These are phyloP conservation scores for Moricandia arvensis DNA, from an alignment of 345 rosid species.

Conservation along the genomic window DNA sequence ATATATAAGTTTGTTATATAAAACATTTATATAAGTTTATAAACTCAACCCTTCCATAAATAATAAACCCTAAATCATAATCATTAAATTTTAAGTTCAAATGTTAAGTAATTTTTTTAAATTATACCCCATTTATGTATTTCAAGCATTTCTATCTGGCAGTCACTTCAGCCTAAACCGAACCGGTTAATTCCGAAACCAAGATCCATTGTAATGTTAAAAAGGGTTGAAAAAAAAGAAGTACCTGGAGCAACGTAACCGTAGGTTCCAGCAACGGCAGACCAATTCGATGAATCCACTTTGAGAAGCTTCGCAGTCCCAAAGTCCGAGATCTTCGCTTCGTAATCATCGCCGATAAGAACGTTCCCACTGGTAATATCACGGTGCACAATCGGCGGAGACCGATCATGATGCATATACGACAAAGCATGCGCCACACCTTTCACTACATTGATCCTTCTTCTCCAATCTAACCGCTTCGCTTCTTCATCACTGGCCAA, in stretches of 20 bases:
- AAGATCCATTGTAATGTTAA: neutral
- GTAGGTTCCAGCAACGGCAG: slow-evolving; percentile 46
- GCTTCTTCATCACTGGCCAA: slow-evolving; percentile 29
- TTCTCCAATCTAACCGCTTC: slow-evolving; percentile 36
- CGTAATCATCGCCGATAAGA: slow-evolving; percentile 36
- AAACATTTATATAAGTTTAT: too few relatives aligned
- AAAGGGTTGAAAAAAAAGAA: neutral
- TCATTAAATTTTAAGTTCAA: too few relatives aligned
- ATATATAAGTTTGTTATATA: too few relatives aligned
- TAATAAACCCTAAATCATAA: too few relatives aligned
- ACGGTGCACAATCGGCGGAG: slow-evolving; percentile 43
- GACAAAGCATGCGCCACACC: slow-evolving; percentile 51
- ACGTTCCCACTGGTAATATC: slow-evolving; percentile 45
- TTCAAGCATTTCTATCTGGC: too few relatives aligned
- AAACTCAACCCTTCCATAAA: too few relatives aligned
- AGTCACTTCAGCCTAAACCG: neutral
- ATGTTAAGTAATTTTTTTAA: too few relatives aligned
- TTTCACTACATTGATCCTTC: slow-evolving; percentile 39
- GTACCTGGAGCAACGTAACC: slow-evolving; percentile 57
- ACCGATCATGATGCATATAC: slow-evolving; percentile 51
- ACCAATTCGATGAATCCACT: slow-evolving; percentile 40
- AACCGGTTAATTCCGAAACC: neutral
- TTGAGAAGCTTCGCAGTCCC: slow-evolving; percentile 49
- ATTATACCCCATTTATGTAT: too few relatives aligned
- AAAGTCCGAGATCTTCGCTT: slow-evolving; percentile 48